Conservation (phyloP, 1,139 yeast genomes). For the Geotrichum restrictum region DNA sequence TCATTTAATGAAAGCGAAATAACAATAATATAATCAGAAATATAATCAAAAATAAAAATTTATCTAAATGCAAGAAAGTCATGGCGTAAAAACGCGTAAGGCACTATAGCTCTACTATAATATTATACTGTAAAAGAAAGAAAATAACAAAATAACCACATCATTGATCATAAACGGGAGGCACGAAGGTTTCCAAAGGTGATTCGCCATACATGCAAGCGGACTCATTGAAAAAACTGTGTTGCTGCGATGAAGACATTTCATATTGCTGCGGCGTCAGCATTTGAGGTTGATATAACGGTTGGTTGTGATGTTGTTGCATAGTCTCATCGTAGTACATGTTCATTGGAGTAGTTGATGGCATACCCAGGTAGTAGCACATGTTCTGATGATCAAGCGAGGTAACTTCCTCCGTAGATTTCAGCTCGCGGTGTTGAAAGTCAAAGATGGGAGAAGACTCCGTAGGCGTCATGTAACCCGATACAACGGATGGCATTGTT, state of each 20-base stretch:
- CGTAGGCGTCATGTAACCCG: slow-evolving; percentile 14
- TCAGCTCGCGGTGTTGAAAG: slow-evolving; percentile 1
- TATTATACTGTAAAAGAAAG: not conserved
- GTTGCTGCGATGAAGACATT: not conserved
- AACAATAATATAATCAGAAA: no score
- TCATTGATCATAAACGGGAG: slow-evolving; percentile 9
- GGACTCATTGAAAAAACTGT: slow-evolving; percentile 1
- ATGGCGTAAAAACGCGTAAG: no score
- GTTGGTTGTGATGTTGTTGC: not conserved
- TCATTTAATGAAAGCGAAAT: no score
- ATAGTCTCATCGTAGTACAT: slow-evolving; percentile 5
- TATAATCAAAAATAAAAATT: not conserved
- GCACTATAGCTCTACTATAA: not conserved
- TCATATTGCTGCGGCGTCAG: slow-evolving; percentile 12
- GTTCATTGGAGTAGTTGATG: not conserved
- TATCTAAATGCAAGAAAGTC: no score
- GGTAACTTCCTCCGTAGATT: slow-evolving; percentile 1
- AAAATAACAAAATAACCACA: not conserved
- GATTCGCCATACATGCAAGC: slow-evolving; percentile 7
- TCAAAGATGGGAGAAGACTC: slow-evolving; percentile 3
- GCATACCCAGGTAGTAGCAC: slow-evolving; percentile 6
- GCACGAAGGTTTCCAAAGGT: slow-evolving; percentile 16
- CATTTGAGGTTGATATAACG: slow-evolving; percentile 6
- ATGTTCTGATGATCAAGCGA: not conserved
- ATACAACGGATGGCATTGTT: not conserved